Evolutionary conservation across 2,329 filamentous ascomycete species (phyloP).

Genomic region (Podosphaera leucotricha): DNA sequence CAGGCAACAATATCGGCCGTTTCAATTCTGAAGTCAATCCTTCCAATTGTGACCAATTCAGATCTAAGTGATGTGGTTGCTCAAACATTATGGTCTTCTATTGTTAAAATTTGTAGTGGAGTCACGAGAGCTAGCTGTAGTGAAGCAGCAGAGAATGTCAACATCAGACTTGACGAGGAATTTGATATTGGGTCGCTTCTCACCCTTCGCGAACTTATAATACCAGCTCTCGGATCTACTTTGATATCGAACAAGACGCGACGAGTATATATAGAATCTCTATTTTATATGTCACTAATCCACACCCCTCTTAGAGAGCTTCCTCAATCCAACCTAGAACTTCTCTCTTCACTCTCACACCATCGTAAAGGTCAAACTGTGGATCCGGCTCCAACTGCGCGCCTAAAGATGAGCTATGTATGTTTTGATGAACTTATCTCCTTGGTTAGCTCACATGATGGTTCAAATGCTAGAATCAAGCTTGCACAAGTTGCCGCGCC

Average conservation of each 20-base stretch:
- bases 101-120: conserved; percentile 42
- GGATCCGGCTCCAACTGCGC: conserved; percentile 36
- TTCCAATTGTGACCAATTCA: conserved; percentile 33
- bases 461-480: conserved; percentile 10
- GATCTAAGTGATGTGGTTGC: conserved; percentile 22
- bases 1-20: conserved; percentile 51
- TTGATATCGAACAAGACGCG: conserved; percentile 43
- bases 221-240: conserved; percentile 44
- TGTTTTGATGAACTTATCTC: conserved; percentile 61
- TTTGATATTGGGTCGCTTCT: conserved; percentile 63
- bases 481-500: conserved; percentile 58
- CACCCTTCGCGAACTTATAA: conserved; percentile 45
- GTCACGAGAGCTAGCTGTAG: conserved; percentile 42
- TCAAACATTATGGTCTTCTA: conserved; percentile 43
- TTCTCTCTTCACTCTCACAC: conserved; percentile 37
- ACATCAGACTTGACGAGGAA: conserved; percentile 42
- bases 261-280: conserved; percentile 43
- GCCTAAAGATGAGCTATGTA: conserved; percentile 53
- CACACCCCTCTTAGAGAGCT: conserved; percentile 41
- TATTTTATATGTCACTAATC: conserved; percentile 67
- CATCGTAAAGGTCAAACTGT: conserved; percentile 50
- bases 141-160: conserved; percentile 19
- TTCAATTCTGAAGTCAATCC: conserved; percentile 38
- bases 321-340: conserved; percentile 24
- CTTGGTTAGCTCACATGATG: conserved; percentile 32